Base-by-base conservation (phyloP, 768 basidiomycete species). In the Boletus sp. region DNA sequence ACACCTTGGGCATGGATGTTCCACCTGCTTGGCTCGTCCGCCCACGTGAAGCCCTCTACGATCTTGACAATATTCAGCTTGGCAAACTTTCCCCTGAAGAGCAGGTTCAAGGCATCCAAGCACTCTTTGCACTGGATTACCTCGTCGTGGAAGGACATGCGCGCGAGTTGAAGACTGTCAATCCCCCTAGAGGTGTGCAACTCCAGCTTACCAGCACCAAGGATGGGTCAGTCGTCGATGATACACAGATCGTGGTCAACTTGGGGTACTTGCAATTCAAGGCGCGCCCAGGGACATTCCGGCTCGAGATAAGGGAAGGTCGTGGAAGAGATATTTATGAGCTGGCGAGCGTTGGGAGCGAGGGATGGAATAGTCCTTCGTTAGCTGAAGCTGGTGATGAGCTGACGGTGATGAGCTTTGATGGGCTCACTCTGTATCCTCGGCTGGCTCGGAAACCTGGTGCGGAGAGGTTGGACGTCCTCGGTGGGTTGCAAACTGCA, bases 251-350 rank as follows among this genome's bases (percentile, higher is more conserved):
- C 37, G 91, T 97, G 51, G 93, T 89, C 5, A 99, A 98, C 67
- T 75, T 98, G 6, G 97, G 97, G 2, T 99, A 99, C 70, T 74
- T 98, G 51, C 97, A 99, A 67, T 94, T 98, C 75, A 93, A 93
- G 68, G 88, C 90, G 1, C 88, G 82, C 50, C 97, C 97, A 1
- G 97, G 97, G 1, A 84, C 90, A 0, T 95, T 88, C 75, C 76
- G 79, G 43, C 77, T 98, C 1, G 84, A 86, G 59, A 93, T 98
- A 50, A 81, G 95, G 1, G 78, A 83, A 32, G 95, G 96, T 0
- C 77, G 87, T 19, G 91, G 92, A 6, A 77, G 82, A 43, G 85
- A 93, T 17, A 83, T 98, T 15, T 98, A 84, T 69, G 74, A 75
- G 47, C 77, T 97, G 59, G 88, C 90, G 64, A 94, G 90, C 71